Conservation (phyloP, 352 stramenopile species). For the Phytophthora vignae region DNA sequence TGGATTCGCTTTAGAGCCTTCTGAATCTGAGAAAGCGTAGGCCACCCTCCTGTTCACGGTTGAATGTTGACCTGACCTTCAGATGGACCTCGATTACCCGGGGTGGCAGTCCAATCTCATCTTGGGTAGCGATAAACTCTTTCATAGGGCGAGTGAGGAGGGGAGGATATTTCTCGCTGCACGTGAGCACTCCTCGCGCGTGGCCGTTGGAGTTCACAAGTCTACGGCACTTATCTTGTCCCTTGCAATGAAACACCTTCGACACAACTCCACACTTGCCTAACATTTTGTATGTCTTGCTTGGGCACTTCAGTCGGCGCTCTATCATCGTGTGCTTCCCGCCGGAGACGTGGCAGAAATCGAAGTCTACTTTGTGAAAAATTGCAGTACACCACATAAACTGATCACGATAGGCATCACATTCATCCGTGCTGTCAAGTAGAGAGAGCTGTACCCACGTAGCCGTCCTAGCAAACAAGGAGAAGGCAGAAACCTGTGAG, state of each 20-base stretch:
- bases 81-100: neutral
- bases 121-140: neutral
- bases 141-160: neutral
- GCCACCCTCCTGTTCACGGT: neutral
- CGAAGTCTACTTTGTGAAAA: neutral
- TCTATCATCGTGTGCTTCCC: neutral
- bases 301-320: neutral
- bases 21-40: neutral
- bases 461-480: neutral
- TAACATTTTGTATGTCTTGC: neutral
- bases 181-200: neutral
- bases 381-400: neutral
- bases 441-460: neutral
- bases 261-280: neutral
- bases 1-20: neutral
- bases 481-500: neutral
- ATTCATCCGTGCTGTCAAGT: neutral
- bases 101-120: neutral
- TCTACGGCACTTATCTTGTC: neutral
- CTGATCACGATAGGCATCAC: neutral
- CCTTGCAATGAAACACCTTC: neutral
- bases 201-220: neutral
- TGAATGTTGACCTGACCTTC: neutral
- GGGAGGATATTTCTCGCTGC: neutral
- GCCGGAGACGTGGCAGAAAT: neutral